phyloP scores from a whole-genome alignment of 352 stramenopile genomes.

The Elongisporangium prolatum region DNA sequence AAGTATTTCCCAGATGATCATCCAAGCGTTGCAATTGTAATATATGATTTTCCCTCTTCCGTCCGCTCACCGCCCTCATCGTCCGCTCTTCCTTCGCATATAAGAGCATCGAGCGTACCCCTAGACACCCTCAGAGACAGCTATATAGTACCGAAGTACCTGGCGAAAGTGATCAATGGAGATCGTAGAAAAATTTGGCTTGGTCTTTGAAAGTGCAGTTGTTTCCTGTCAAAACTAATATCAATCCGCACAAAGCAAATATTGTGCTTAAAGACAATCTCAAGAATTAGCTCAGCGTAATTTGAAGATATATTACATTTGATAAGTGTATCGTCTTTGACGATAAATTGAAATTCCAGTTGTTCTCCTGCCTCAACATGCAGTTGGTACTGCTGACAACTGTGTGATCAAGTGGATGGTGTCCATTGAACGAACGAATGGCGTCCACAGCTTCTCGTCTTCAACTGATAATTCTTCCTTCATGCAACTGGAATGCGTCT shows the following conservation, averaged over 20 bases:
- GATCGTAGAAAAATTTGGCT: neutral
- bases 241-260: neutral
- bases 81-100: too few relatives aligned
- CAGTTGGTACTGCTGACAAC: too few relatives aligned
- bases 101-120: too few relatives aligned
- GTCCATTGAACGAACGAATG: neutral
- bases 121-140: too few relatives aligned
- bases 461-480: neutral
- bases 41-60: too few relatives aligned
- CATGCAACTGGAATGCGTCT: neutral
- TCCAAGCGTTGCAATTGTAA: too few relatives aligned
- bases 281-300: neutral
- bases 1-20: too few relatives aligned
- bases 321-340: too few relatives aligned
- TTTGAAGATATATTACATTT: neutral
- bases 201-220: neutral
- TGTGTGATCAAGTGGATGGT: neutral
- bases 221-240: neutral
- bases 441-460: neutral
- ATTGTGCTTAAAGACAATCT: neutral
- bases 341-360: neutral
- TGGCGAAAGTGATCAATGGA: neutral
- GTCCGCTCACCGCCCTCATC: too few relatives aligned
- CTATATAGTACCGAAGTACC: neutral
- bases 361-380: neutral